Evolutionary conservation across 129 eudicot genomes (phyloP), one percentile per base, ranked within the genome.

Genomic region (Ambrosia trifida): DNA sequence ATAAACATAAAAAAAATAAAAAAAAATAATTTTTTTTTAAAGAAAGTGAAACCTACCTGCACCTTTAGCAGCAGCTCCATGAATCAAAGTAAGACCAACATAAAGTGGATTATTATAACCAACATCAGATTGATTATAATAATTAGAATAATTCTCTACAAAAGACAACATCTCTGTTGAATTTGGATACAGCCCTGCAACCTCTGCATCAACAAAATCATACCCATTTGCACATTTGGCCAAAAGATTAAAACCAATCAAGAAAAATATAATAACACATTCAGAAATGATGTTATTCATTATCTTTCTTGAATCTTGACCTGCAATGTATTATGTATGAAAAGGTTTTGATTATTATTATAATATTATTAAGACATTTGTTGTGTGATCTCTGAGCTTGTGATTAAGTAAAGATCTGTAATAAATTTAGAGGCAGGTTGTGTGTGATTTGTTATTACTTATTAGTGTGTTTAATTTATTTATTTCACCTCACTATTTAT

Each of bases 11-110:
- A n/a, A 43, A 30, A 78, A 17, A n/a, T n/a, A n/a, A n/a, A n/a
- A n/a, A n/a, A n/a, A n/a, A n/a, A n/a, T n/a, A n/a, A n/a, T n/a
- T n/a, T n/a, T n/a, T n/a, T n/a, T 16, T 0, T 12, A 56, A 54
- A 66, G 12, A 60, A 28, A 5, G 28, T 60, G 35, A 56, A 56
- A 52, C 7, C 6, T 79, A 90, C 97, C 95, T 67, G 97, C 97
- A n/a, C 97, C 89, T 80, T 77, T 83, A 30, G 89, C 74, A 75
- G 83, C 89, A 85, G 97, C 97, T 75, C 95, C 95, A 12, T 45
- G 83, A 81, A 90, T 79, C 40, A 90, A 87, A 66, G 95, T 85
- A 20, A 87, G 81, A 62, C 83, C 84, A 69, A 90, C 91, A 85
- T 85, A 79, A 31, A 87, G 80, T 53, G 86, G 87, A 47, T 78